Base-by-base conservation (phyloP, 208 protist species). In the Leptomonas seymouri region DNA sequence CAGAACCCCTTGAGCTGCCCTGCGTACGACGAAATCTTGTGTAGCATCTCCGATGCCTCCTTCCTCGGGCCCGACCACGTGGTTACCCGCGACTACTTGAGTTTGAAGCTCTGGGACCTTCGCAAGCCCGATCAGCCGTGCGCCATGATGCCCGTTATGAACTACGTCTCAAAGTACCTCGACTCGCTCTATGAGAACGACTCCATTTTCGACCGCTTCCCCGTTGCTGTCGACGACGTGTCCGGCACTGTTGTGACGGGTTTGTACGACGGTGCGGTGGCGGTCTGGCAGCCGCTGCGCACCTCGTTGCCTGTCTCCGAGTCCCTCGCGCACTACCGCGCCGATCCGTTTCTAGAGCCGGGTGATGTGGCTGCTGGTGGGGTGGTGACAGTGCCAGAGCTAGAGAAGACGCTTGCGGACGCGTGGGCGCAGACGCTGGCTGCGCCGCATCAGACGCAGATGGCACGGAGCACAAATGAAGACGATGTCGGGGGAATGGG, bases 91-190 rank as follows among this genome's bases (percentile, higher is more conserved):
- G 91, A 97, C 68, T 94, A 94, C 74, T 65, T 93, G 12, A 91
- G 87, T 28, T 73, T 97, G 20, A 93, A 94, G 78, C 72, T 97
- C 21, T 97, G 91, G 89, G 91, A 97, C 49, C 48, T 93, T 44
- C 89, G 91, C 20, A 82, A 82, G 67, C 74, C 87, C 0, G 70
- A 80, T 51, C 64, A 68, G 34, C 82, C 87, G 18, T 93, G 73
- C 53, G 74, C 79, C 14, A 82, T 81, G 73, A 83, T 82, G 27
- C 81, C 84, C 42, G 87, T 94, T 15, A 91, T 94, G 84, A 71
- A 78, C 45, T 93, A 93, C 69, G 78, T 93, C 30, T 49, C 76
- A 18, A 76, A 77, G 30, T 90, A 93, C 66, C 76, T 97, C 16
- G 84, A 94, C 45, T 57, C 62, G 0, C 69, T 97, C 18, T 94